phyloP scores from a whole-genome alignment of 345 rosid genomes.

The Eucalyptus pauciflora region DNA sequence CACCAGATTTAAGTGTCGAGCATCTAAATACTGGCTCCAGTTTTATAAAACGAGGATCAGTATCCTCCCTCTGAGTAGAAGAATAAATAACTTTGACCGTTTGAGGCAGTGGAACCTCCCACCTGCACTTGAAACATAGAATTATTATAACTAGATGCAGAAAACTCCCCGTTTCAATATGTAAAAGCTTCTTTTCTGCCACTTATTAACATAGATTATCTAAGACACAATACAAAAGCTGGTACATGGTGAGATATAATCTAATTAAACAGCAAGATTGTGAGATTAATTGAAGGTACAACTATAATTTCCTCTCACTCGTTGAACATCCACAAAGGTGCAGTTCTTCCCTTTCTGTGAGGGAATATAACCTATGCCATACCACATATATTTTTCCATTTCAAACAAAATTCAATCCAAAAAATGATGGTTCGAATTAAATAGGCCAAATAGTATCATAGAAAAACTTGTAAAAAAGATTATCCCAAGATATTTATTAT shows the following conservation, averaged over 20 bases:
- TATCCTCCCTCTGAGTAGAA: constrained; percentile 36
- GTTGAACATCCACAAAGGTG: neutral
- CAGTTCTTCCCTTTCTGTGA: neutral
- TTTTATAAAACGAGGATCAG: constrained; percentile 87
- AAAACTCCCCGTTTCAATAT: neutral
- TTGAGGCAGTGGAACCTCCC: constrained; percentile 89
- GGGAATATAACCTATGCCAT: neutral
- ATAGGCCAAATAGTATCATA: neutral
- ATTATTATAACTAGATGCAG: neutral
- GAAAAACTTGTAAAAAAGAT: neutral
- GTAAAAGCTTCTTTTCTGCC: neutral
- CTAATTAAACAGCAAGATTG: neutral
- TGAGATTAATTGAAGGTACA: neutral
- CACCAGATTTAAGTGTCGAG: constrained; percentile 58
- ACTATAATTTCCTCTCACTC: neutral
- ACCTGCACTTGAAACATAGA: constrained; percentile 39
- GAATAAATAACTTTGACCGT: constrained; percentile 40
- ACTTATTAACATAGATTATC: neutral
- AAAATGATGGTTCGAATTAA: neutral
- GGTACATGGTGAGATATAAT: neutral
- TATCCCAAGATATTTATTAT: neutral
- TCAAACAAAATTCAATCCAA: neutral
- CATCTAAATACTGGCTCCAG: constrained; percentile 81
- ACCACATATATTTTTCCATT: neutral
- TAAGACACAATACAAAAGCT: neutral